phyloP scores from a whole-genome alignment of 345 rosid species.

The Cardamine chenopodiifolia region DNA sequence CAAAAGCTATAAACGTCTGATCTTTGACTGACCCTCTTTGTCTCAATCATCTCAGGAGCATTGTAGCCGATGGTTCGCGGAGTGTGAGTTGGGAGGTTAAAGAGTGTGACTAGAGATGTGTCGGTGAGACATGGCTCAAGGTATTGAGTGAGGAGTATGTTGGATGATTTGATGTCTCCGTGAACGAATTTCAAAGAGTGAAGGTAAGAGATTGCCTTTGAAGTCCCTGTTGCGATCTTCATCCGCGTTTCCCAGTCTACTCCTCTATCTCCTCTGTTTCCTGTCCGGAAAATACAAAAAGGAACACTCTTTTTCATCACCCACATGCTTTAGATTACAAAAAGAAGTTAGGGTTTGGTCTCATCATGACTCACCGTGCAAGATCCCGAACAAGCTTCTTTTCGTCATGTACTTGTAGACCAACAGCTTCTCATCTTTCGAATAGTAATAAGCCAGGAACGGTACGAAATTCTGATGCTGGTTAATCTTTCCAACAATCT shows the following conservation, averaged over 20 bases:
- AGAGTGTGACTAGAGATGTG: conserved; percentile 59
- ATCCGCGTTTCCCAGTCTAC: conserved; percentile 75
- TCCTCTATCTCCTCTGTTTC: conserved; percentile 47
- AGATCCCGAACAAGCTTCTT: conserved; percentile 67
- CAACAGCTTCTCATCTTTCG: conserved; percentile 72
- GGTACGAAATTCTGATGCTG: conserved; percentile 65
- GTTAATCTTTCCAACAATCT: conserved; percentile 58
- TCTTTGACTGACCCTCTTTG: conserved; percentile 58
- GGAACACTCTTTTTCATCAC: conserved; percentile 3
- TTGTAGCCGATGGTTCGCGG: conserved; percentile 63
- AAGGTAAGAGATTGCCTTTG: conserved; percentile 66
- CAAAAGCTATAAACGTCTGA: conserved; percentile 88
- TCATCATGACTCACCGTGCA: conserved; percentile 54
- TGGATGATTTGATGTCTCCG: conserved; percentile 78
- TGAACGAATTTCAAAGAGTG: conserved; percentile 61
- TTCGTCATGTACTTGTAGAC: conserved; percentile 62
- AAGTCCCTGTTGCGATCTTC: conserved; percentile 62
- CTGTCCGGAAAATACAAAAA: conserved; percentile 35
- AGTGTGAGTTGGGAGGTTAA: conserved; percentile 53
- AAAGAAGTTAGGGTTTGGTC: neutral
- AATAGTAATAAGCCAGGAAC: conserved; percentile 66
- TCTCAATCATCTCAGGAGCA: conserved; percentile 76
- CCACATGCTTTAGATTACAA: conserved; percentile 4
- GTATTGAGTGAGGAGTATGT: conserved; percentile 63
- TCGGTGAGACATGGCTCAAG: conserved; percentile 70